Evolutionary conservation across 768 basidiomycete genomes (phyloP).

Genomic region (Pleurotus citrinopileatus): DNA sequence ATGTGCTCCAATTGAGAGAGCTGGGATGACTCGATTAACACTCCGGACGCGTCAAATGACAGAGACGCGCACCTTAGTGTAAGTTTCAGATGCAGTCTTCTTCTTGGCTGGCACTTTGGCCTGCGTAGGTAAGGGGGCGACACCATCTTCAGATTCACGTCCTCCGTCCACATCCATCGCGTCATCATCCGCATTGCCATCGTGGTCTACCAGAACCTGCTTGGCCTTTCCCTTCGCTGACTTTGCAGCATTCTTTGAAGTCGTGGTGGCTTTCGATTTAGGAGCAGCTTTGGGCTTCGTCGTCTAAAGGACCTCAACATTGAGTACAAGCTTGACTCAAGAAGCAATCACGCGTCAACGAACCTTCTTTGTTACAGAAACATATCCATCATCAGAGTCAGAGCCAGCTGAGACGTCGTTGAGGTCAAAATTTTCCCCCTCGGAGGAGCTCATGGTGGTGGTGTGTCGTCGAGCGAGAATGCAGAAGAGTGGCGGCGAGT

Average conservation of each 20-base stretch:
- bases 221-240: constrained; percentile 31
- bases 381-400: constrained; percentile 73
- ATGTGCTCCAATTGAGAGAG: constrained; percentile 94
- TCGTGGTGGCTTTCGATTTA: constrained; percentile 25
- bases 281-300: constrained; percentile 22
- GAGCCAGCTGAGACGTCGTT: constrained; percentile 50
- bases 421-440: constrained; percentile 65
- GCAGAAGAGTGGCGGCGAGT: background rate
- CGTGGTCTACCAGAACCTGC: constrained; percentile 42
- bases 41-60: background rate
- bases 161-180: constrained; percentile 5
- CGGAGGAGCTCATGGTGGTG: constrained; percentile 67
- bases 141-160: constrained; percentile 1
- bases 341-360: constrained; percentile 15
- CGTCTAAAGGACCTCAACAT: background rate
- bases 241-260: constrained; percentile 32
- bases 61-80: constrained; percentile 66
- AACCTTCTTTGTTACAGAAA: constrained; percentile 57
- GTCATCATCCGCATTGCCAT: constrained; percentile 34
- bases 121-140: constrained; percentile 33
- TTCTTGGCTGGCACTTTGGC: constrained; percentile 61
- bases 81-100: constrained; percentile 90
- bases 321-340: background rate
- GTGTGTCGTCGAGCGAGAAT: background rate
- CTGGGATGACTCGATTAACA: constrained; percentile 36